Evolutionary conservation across 73 alveolate species (phyloP), one percentile per base, ranked within the genome.

Genomic region (Stentor roeselii): DNA sequence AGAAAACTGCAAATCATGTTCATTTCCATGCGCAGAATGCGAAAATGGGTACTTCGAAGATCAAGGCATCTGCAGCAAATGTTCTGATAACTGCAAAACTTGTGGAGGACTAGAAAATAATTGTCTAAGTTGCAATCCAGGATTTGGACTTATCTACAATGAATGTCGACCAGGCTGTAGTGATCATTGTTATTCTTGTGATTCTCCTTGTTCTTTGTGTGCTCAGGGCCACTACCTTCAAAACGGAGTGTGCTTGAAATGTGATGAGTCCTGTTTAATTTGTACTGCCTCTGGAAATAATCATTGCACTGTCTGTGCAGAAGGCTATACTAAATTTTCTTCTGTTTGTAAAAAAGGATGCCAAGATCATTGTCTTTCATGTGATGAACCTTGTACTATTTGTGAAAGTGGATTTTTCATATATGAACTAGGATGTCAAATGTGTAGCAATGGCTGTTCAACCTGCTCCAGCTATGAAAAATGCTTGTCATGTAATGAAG

Each of bases 11-110:
- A 50, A 50, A 50, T 50, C 67, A 11, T 50, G 67, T 50, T 6
- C 6, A 11, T 21, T 11, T 6, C 67, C 67, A 50, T 50, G 67
- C 21, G 6, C 67, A 50, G 67, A 11, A 11, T 50, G 67, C 21
- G 67, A 50, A 50, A 21, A 50, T 50, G 67, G 67, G 21, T 50
- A 50, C 67, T 50, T 50, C 67, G 67, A 50, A 50, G 67, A 11
- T 50, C 67, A 50, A 6, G 21, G 21, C 21, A 11, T 50, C 6
- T 50, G 67, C 21, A 21, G 21, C 6, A 50, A 50, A 50, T 50
- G 67, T 50, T 6, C 6, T 50, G 67, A 50, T 50, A 11, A 6
- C 21, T 50, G 67, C 21, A 50, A 50, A 21, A 50, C 67, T 50
- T 50, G 67, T 50, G 67, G 21, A 50, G 21, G 67, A 11, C 21